phyloP scores from a whole-genome alignment of 2,329 filamentous ascomycete species.

The Fonsecaea monophora region DNA sequence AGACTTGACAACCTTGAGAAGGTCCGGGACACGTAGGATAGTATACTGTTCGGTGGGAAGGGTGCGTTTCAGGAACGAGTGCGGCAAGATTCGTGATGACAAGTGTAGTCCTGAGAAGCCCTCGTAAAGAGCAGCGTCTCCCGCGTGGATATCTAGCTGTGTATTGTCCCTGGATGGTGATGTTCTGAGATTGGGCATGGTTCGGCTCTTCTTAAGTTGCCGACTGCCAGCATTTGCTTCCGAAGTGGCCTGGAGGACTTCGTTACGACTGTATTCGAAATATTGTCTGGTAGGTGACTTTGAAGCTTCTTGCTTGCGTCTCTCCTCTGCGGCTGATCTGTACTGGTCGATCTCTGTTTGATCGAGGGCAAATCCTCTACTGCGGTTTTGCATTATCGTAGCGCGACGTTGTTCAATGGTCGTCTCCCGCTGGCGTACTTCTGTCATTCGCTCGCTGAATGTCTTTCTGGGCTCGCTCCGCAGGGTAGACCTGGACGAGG shows the following conservation, averaged over 20 bases:
- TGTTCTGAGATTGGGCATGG: constrained; percentile 23
- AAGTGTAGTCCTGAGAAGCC: constrained; percentile 86
- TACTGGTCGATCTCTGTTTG: constrained; percentile 53
- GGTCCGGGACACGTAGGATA: constrained; percentile 69
- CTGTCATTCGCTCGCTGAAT: constrained; percentile 86
- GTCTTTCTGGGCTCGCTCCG: constrained; percentile 53
- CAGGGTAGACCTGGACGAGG: constrained; percentile 15
- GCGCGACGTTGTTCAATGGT: constrained; percentile 49
- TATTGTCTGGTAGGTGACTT: constrained; percentile 58
- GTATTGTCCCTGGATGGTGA: constrained; percentile 18
- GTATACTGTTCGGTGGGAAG: constrained; percentile 79
- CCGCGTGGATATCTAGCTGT: constrained; percentile 28
- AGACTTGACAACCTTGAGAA: constrained; percentile 79
- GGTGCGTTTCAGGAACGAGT: constrained; percentile 78
- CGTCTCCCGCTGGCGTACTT: constrained; percentile 60
- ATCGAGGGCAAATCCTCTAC: constrained; percentile 52
- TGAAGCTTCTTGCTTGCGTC: constrained; percentile 38
- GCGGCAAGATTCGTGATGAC: constrained; percentile 80
- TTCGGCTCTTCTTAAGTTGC: constrained; percentile 31
- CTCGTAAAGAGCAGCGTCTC: constrained; percentile 74
- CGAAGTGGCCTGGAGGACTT: constrained; percentile 56
- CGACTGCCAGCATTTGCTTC: constrained; percentile 26
- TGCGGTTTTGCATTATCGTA: constrained; percentile 49
- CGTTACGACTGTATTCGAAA: constrained; percentile 67
- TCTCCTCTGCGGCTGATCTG: constrained; percentile 47